Evolutionary conservation across 257 asterid species (phyloP).

Genomic region (Nyctanthes arbortristis): DNA sequence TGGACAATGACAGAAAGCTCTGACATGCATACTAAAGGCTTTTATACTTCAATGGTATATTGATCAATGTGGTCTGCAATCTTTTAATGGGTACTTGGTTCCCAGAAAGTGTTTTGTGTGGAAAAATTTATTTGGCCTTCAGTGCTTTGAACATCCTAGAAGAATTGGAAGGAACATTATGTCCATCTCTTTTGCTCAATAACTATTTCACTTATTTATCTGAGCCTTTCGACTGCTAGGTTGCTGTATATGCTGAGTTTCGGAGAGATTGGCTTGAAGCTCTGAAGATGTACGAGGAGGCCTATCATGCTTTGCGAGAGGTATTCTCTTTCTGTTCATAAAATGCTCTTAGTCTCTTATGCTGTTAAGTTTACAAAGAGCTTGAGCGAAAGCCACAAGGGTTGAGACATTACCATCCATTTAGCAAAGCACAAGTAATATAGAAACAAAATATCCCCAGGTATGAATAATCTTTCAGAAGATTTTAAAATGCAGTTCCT

Average conservation of each 20-base stretch:
- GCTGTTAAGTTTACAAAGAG: neutral
- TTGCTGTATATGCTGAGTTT: conserved; percentile 95
- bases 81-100: neutral
- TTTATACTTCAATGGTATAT: conserved; percentile 1
- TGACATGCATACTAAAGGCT: neutral
- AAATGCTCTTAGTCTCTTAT: conserved; percentile 18
- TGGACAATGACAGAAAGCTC: neutral
- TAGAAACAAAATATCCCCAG: neutral
- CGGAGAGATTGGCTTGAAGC: conserved; percentile 98
- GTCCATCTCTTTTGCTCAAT: conserved; percentile 12
- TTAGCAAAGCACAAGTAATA: neutral
- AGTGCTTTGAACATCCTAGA: conserved; percentile 21
- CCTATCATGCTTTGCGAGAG: conserved; percentile 84
- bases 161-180: conserved; percentile 2
- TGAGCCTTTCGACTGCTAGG: conserved; percentile 72
- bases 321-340: conserved; percentile 37
- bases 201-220: conserved; percentile 36
- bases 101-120: neutral
- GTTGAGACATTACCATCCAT: neutral
- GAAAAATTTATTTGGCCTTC: conserved; percentile 1
- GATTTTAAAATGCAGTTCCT: conserved; percentile 4
- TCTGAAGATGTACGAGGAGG: conserved; percentile 84
- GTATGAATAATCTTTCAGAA: conserved; percentile 1
- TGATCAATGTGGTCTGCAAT: neutral
- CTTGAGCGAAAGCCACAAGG: conserved; percentile 13